These are phyloP conservation scores for Boletus sp. DNA, from an alignment of 768 basidiomycete genomes.

Conservation along the genomic window DNA sequence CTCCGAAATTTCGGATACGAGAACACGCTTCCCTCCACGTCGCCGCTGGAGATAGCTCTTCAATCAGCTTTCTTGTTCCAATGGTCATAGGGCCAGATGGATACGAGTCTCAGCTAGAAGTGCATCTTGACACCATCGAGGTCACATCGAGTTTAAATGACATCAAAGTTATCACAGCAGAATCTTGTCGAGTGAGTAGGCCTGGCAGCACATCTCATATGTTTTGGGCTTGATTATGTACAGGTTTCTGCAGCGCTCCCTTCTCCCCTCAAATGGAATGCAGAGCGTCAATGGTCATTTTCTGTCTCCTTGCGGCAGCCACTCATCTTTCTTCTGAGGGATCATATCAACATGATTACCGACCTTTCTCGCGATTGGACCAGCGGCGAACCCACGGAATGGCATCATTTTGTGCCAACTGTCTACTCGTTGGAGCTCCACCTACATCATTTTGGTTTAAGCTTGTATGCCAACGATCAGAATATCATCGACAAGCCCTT, in stretches of 20 bases:
- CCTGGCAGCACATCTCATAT: constrained; percentile 11
- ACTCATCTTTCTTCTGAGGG: constrained; percentile 74
- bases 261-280: constrained; percentile 80
- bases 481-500: constrained; percentile 93
- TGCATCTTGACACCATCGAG: constrained; percentile 76
- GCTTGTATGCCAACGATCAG: constrained; percentile 89
- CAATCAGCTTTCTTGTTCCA: constrained; percentile 80
- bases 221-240: constrained; percentile 2
- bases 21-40: constrained; percentile 73
- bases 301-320: constrained; percentile 70
- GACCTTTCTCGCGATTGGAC: constrained; percentile 94
- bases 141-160: constrained; percentile 88
- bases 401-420: constrained; percentile 80
- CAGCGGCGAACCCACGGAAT: constrained; percentile 76
- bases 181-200: constrained; percentile 65
- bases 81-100: constrained; percentile 72
- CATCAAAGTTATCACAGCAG: constrained; percentile 69
- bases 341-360: constrained; percentile 91
- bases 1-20: constrained; percentile 51
- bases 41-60: constrained; percentile 74
- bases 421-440: constrained; percentile 68
- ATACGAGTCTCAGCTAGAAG: constrained; percentile 74
- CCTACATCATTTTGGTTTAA: constrained; percentile 72
- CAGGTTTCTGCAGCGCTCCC: constrained; percentile 75
- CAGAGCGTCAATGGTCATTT: constrained; percentile 73